A percentile compares a stretch with the other conserved stretches of the same genome.
Conservation (phyloP, 2,329 filamentous ascomycete species). For the Aspergillus sp. region DNA sequence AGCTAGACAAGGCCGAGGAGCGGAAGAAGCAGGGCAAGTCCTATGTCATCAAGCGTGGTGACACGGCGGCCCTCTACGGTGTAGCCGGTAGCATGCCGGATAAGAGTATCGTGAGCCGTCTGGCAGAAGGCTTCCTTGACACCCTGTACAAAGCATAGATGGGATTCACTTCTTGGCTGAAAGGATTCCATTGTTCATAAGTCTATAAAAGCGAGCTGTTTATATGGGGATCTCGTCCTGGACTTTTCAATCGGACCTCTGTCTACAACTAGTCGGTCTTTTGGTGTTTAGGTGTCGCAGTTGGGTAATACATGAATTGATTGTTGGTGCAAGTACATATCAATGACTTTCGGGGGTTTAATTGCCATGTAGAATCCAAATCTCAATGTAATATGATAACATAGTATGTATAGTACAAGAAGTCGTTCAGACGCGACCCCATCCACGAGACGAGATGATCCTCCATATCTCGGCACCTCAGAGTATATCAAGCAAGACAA, state of each 20-base stretch:
- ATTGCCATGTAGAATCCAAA: neutral
- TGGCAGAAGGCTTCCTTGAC: constrained; percentile 89
- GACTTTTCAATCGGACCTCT: neutral
- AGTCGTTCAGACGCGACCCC: neutral
- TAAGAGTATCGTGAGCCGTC: constrained; percentile 87
- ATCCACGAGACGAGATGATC: neutral
- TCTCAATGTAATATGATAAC: constrained; percentile 9
- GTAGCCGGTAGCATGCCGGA: constrained; percentile 93
- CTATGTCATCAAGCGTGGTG: constrained; percentile 54
- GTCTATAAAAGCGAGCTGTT: constrained; percentile 5
- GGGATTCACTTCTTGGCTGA: neutral
- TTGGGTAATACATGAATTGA: neutral
- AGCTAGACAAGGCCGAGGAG: constrained; percentile 78
- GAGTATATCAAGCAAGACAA: neutral
- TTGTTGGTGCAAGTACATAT: neutral
- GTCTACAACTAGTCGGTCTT: constrained; percentile 2
- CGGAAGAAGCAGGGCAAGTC: constrained; percentile 61
- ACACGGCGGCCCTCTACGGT: constrained; percentile 87
- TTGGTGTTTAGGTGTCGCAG: constrained; percentile 13
- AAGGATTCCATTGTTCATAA: constrained; percentile 14
- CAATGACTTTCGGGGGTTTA: neutral
- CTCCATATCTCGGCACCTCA: neutral
- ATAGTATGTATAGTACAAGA: constrained; percentile 14
- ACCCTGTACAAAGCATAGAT: constrained; percentile 80
- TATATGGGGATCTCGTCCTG: neutral